phyloP scores from a whole-genome alignment of 129 eudicot species.

The Tagetes erecta region DNA sequence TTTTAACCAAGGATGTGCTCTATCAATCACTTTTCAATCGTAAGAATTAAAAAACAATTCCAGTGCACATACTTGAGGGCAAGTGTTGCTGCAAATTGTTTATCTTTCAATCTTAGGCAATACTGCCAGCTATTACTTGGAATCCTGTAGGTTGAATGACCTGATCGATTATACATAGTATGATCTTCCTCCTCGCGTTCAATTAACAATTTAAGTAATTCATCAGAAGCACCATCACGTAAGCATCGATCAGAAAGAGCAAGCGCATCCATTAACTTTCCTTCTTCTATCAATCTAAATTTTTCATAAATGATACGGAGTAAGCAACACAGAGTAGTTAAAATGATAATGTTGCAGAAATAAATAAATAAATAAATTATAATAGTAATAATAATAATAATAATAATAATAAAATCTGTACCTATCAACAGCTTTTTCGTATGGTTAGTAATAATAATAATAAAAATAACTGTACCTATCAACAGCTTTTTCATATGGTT shows the following conservation, averaged over 20 bases:
- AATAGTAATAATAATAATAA: no score
- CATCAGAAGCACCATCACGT: slow-evolving; percentile 89
- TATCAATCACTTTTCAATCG: neutral
- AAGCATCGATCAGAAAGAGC: slow-evolving; percentile 97
- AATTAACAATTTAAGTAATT: slow-evolving; percentile 75
- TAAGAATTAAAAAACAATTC: slow-evolving; percentile 2
- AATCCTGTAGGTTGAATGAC: slow-evolving; percentile 38
- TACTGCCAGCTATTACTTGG: slow-evolving; percentile 95
- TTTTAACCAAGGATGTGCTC: neutral
- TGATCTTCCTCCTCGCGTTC: slow-evolving; percentile 68
- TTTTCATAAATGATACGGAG: slow-evolving; percentile 12
- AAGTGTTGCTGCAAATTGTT: slow-evolving; percentile 85
- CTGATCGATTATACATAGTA: slow-evolving; percentile 39
- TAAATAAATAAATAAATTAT: neutral
- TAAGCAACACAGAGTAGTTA: slow-evolving; percentile 18
- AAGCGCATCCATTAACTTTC: slow-evolving; percentile 92
- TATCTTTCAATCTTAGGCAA: slow-evolving; percentile 86
- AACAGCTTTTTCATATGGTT: slow-evolving; percentile 89
- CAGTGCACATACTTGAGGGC: slow-evolving; percentile 64
- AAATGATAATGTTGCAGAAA: neutral
- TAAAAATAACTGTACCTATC: slow-evolving; percentile 48
- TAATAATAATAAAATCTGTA: no score
- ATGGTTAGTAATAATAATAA: no score
- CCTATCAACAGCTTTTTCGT: no score
- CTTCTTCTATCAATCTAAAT: slow-evolving; percentile 84